phyloP scores from a whole-genome alignment of 257 asterid species.

The Capsicum rhomboideum region DNA sequence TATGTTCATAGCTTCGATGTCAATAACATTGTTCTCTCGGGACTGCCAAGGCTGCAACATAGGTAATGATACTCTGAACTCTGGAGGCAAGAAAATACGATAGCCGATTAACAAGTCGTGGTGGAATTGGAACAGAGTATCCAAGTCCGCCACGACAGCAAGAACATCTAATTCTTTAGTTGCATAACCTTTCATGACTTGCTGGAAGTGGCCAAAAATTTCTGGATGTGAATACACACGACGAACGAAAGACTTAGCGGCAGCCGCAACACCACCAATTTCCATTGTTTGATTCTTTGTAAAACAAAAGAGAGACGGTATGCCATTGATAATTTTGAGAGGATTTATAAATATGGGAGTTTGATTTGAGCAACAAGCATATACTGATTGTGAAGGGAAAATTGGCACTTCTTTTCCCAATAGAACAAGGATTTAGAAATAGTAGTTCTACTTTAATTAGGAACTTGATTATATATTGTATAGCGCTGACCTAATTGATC shows the following conservation, averaged over 20 bases:
- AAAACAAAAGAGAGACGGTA: too few species aligned
- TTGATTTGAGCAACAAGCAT: too few species aligned
- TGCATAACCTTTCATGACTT: neutral
- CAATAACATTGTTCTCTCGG: neutral
- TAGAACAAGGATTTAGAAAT: too few species aligned
- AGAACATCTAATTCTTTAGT: neutral
- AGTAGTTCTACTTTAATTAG: too few species aligned
- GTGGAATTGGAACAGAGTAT: neutral
- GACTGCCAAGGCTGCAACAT: neutral
- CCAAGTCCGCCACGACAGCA: neutral
- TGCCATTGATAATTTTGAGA: too few species aligned
- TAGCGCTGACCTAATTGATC: too few species aligned
- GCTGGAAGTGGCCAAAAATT: neutral
- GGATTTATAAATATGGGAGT: too few species aligned
- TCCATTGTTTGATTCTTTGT: neutral
- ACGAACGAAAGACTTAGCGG: neutral
- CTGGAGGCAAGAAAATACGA: neutral
- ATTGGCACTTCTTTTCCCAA: too few species aligned
- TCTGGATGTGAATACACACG: neutral
- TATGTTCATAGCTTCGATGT: neutral
- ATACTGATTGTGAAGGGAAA: too few species aligned
- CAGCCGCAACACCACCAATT: too few species aligned
- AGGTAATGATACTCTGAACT: neutral
- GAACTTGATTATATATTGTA: too few species aligned
- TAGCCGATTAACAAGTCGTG: neutral